phyloP scores from a whole-genome alignment of 179 eudicot genomes.

The Silene noctiflora region DNA sequence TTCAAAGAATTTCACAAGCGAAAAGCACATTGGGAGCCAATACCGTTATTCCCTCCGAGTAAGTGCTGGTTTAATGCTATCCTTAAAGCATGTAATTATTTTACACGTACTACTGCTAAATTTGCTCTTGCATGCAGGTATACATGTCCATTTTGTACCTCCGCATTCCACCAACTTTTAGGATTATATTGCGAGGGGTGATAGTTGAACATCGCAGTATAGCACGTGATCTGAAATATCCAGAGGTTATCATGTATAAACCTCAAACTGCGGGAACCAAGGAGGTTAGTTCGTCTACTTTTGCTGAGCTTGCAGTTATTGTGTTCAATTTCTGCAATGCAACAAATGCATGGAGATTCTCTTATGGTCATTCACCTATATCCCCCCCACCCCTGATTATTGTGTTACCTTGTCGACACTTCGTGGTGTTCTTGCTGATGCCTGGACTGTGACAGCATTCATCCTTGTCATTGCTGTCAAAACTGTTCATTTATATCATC shows the following conservation, averaged over 20 bases:
- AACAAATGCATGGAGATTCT: too few relatives aligned
- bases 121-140: constrained; percentile 21
- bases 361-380: too few relatives aligned
- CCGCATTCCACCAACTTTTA: constrained; percentile 58
- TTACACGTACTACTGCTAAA: background rate
- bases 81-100: background rate
- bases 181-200: constrained; percentile 60
- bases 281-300: constrained; percentile 41
- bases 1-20: constrained; percentile 28
- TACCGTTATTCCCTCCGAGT: constrained; percentile 75
- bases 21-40: constrained; percentile 65
- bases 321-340: background rate
- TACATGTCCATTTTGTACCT: constrained; percentile 75
- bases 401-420: background rate
- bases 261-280: constrained; percentile 57
- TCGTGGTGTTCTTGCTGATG: background rate
- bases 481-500: constrained; percentile 8
- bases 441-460: background rate
- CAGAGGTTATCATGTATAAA: constrained; percentile 65
- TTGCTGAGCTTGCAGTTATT: background rate
- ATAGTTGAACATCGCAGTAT: constrained; percentile 65
- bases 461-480: constrained; percentile 1
- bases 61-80: constrained; percentile 33
- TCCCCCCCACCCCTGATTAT: too few relatives aligned
- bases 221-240: constrained; percentile 64